Base-by-base conservation (phyloP, 2,329 filamentous ascomycete species). In the Chrysosporium queenslandicum region DNA sequence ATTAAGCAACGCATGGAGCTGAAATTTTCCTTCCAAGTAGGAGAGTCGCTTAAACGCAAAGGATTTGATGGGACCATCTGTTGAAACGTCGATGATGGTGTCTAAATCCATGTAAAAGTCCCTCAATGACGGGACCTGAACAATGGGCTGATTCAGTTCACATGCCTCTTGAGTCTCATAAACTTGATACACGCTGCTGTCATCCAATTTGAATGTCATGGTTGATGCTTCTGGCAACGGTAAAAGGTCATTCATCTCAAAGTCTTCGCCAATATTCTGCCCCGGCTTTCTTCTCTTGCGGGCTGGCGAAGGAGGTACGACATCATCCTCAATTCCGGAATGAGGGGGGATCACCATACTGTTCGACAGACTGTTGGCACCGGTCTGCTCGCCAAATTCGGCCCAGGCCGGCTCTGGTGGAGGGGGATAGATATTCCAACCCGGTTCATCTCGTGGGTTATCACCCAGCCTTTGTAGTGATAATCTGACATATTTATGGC, bases 91-190 rank as follows among this genome's bases (percentile, higher is more conserved):
- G 49, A 94, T 76, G 53, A 97, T 84, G 20, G 82, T 77, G 64
- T 98, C 92, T 23, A 98, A 74, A 64, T 96, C 91, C 75, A 95
- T 86, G 68, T 97, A 98, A 63, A 90, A 98, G 63, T 98, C 91
- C 62, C 90, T 82, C 62, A 97, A 81, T 4, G 87, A 94, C 0
- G 92, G 92, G n/a, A 97, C 86, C 42, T 82, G 76, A 46, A 95
- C 78, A 14, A 89, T 80, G 0, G 91, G 89, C 16, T 77, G 76
- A 56, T 82, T 78, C 16, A 79, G 73, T 49, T 83, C 76, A 32
- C 77, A 74, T 2, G 81, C 79, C 53, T 78, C 75, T 3, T 78
- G 71, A 43, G 79, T 84, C 60, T 91, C 83, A 64, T 88, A 96
- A 1, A 98, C 87, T 65, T 98, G 92, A 65, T 87, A 98, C 3